Evolutionary conservation across 2,329 filamentous ascomycete species (phyloP), one percentile per base, ranked within the genome.

Genomic region (Fusarium newnesense): DNA sequence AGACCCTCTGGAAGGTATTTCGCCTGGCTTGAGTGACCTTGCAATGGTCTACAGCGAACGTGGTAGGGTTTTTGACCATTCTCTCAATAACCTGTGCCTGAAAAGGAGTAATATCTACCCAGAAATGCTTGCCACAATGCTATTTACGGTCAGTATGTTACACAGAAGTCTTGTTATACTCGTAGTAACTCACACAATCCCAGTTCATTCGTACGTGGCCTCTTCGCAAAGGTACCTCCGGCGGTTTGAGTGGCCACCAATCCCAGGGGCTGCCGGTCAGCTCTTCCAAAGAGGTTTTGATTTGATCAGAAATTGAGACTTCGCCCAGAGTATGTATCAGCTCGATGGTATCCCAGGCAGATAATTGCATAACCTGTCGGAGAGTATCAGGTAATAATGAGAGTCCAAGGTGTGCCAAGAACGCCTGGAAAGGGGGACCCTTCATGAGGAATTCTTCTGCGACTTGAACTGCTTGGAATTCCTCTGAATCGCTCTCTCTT

Each of bases 201-300:
- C 57, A 65, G 26, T 65, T 36, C 62, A 65, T 53, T 28, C 62
- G 34, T 16, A 53, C 16, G 10, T 62, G 26, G 6, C 62, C 62
- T 28, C 34, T 44, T 39, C 7, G 44, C 21, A 65, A 19, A 43
- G 57, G n/a, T 13, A 26, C 21, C 15, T 28, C 37, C 2, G 62
- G 62, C 30, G 46, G 11, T n/a, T 26, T 10, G 11, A 65, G 26
- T 15, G 46, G 57, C 62, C 57, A 62, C 62, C 46, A 65, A 19
- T 65, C 32, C 62, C 62, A 65, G 32, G 57, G 46, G 16, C 57
- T 62, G 3, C 58, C 62, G 8, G 62, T 62, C 9, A 52, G 11
- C 18, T 53, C 6, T 24, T 65, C 62, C 4, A 52, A 5, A 1
- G 39, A 53, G 13, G 18, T 53, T 21, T 65, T 65, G 44, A 65